phyloP scores from a whole-genome alignment of 257 asterid species.

The Voacanga thouarsii region DNA sequence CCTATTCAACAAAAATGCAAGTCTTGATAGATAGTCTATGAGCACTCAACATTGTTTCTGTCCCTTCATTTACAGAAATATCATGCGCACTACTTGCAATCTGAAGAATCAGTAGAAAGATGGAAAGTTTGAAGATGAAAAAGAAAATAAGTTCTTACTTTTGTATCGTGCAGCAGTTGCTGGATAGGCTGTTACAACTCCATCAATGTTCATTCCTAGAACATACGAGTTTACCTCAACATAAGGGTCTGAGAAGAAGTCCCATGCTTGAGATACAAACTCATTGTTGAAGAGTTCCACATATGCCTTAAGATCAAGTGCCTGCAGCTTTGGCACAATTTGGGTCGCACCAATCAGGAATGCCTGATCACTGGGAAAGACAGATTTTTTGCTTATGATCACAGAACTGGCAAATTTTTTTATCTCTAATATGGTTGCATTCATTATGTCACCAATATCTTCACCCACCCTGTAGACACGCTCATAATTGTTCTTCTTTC shows the following conservation, averaged over 20 bases:
- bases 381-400: slow-evolving; percentile 48
- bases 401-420: slow-evolving; percentile 63
- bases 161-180: slow-evolving; percentile 67
- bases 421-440: slow-evolving; percentile 61
- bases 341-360: slow-evolving; percentile 39
- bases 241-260: slow-evolving; percentile 71
- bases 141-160: slow-evolving; percentile 47
- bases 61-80: background rate
- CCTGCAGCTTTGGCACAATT: slow-evolving; percentile 55
- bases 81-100: background rate
- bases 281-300: slow-evolving; percentile 66
- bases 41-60: background rate
- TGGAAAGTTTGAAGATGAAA: background rate
- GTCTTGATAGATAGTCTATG: background rate
- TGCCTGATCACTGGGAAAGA: slow-evolving; percentile 35
- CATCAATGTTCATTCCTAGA: slow-evolving; percentile 30
- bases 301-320: slow-evolving; percentile 45
- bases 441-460: slow-evolving; percentile 46
- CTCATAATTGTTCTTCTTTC: slow-evolving; percentile 50
- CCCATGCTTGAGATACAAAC: slow-evolving; percentile 87
- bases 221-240: slow-evolving; percentile 52
- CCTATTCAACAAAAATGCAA: background rate
- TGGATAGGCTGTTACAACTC: slow-evolving; percentile 66
- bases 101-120: background rate
- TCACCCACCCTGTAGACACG: slow-evolving; percentile 60